Evolutionary conservation across 2,329 filamentous ascomycete genomes (phyloP).

Genomic region (Arthrobotrys pseudoclavata): DNA sequence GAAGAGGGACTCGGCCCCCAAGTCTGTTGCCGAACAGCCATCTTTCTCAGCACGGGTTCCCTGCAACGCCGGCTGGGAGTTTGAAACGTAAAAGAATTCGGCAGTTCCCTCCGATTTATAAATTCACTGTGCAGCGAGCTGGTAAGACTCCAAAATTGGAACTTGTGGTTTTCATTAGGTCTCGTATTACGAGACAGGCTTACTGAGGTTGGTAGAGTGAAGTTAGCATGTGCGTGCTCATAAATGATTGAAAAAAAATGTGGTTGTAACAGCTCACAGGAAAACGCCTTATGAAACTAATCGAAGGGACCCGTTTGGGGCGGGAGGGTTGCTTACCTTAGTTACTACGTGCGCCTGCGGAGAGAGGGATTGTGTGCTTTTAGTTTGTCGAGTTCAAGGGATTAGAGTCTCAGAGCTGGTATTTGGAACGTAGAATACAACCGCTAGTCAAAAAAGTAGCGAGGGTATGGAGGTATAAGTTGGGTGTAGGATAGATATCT

Average conservation of each 20-base stretch:
- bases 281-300: slow-evolving; percentile 28
- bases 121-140: slow-evolving; percentile 36
- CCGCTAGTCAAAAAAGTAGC: slow-evolving; percentile 3
- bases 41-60: slow-evolving; percentile 26
- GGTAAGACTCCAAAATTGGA: slow-evolving; percentile 58
- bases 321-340: slow-evolving; percentile 29
- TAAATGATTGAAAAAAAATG: background rate
- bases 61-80: slow-evolving; percentile 18
- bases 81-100: slow-evolving; percentile 34
- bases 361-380: slow-evolving; percentile 17
- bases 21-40: slow-evolving; percentile 53
- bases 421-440: slow-evolving; percentile 14
- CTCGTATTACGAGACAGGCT: slow-evolving; percentile 60
- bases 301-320: slow-evolving; percentile 32
- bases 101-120: slow-evolving; percentile 47
- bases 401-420: slow-evolving; percentile 5
- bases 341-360: slow-evolving; percentile 26
- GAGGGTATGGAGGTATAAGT: slow-evolving; percentile 52
- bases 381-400: background rate
- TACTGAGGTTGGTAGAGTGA: slow-evolving; percentile 39
- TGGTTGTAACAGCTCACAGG: slow-evolving; percentile 28
- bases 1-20: slow-evolving; percentile 59
- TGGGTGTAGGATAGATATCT: slow-evolving; percentile 1
- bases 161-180: slow-evolving; percentile 26
- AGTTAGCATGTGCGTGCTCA: slow-evolving; percentile 27